These are phyloP conservation scores for Castanea crenata DNA, from an alignment of 306 rosid species.

Conservation along the genomic window DNA sequence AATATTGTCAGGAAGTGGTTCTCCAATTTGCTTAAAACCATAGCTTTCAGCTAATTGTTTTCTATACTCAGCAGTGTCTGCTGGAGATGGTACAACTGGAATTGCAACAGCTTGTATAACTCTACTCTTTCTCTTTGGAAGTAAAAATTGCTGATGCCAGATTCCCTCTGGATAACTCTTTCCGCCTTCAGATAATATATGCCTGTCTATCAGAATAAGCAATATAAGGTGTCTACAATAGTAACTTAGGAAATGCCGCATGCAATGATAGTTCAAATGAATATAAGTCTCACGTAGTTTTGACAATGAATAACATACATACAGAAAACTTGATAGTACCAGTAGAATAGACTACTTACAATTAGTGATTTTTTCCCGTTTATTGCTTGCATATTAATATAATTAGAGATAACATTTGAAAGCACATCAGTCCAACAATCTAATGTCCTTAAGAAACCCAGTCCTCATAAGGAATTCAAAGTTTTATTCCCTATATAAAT, in stretches of 20 bases:
- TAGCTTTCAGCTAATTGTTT: conserved; percentile 69
- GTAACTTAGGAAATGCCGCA: not conserved
- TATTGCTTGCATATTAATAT: not conserved
- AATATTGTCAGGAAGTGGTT: conserved; percentile 70
- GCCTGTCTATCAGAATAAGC: conserved; percentile 44
- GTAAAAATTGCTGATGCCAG: conserved; percentile 26
- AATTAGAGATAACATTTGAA: not conserved
- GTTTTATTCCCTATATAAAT: not conserved
- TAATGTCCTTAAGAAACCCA: not conserved
- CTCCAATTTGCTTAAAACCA: conserved; percentile 81
- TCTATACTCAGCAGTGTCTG: conserved; percentile 59
- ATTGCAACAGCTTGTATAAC: conserved; percentile 65
- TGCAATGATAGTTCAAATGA: not conserved
- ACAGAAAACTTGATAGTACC: not conserved
- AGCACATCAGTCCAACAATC: not conserved
- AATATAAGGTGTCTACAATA: conserved; percentile 13
- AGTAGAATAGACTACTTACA: no score
- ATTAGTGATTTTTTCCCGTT: not conserved
- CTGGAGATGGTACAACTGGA: conserved; percentile 59
- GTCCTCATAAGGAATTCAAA: not conserved
- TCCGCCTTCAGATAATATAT: conserved; percentile 34
- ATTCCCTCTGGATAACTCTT: conserved; percentile 40
- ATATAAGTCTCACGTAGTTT: not conserved
- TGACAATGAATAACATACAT: not conserved
- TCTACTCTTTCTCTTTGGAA: conserved; percentile 35